Evolutionary conservation across 805 yeast genomes (phyloP).

Genomic region (Schwanniomyces pseudopolymorphus): DNA sequence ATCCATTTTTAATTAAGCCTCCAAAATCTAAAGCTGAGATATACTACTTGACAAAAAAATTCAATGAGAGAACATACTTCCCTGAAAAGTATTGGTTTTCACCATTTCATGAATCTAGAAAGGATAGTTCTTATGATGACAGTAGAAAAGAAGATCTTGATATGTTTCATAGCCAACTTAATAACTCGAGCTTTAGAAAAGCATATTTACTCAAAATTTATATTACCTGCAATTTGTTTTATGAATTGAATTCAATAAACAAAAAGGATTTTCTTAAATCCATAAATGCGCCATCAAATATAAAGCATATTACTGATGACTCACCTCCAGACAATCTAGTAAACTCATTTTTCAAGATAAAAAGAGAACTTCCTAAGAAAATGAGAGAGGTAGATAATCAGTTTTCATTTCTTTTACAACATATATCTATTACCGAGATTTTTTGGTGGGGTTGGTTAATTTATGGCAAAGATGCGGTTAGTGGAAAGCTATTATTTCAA

Average conservation of each 20-base stretch:
- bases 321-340: conserved; percentile 22
- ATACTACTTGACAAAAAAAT: conserved; percentile 16
- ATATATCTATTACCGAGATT: conserved; percentile 26
- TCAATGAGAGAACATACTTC: conserved; percentile 20
- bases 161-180: conserved; percentile 23
- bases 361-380: conserved; percentile 22
- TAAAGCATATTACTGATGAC: conserved; percentile 39
- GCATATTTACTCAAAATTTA: conserved; percentile 30
- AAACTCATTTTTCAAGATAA: conserved; percentile 21
- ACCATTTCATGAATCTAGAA: conserved; percentile 22
- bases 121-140: conserved; percentile 15
- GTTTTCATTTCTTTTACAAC: conserved; percentile 26
- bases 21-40: conserved; percentile 15
- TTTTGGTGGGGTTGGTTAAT: conserved; percentile 43
- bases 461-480: conserved; percentile 33
- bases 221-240: conserved; percentile 26
- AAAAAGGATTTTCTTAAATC: conserved; percentile 20
- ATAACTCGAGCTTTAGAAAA: conserved; percentile 24
- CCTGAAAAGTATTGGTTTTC: conserved; percentile 39
- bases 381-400: conserved; percentile 23
- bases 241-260: conserved; percentile 23
- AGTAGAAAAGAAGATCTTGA: conserved; percentile 22
- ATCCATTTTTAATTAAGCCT: conserved; percentile 13
- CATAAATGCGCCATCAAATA: conserved; percentile 24
- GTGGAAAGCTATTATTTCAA: conserved; percentile 27